These are phyloP conservation scores for Pilasporangium apinafurcum DNA, from an alignment of 352 stramenopile genomes.

Conservation along the genomic window DNA sequence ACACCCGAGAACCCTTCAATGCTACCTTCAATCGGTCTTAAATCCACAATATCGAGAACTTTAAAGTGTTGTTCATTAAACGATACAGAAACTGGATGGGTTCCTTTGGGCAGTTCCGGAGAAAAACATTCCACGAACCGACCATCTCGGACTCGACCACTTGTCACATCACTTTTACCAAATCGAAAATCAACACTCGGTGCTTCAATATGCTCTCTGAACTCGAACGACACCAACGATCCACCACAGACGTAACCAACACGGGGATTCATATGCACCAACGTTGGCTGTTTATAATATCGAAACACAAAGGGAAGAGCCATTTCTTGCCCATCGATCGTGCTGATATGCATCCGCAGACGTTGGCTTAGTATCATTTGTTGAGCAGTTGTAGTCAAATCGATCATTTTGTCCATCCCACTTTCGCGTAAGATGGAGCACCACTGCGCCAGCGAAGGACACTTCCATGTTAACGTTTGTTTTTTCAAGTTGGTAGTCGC, in stretches of 20 bases:
- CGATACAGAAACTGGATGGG: conserved; percentile 40
- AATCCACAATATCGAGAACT: conserved; percentile 4
- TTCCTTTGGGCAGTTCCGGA: conserved; percentile 31
- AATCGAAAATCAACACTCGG: conserved; percentile 62
- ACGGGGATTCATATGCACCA: conserved; percentile 42
- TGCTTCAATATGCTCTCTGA: conserved; percentile 44
- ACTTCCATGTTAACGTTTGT: conserved; percentile 44
- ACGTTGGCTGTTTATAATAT: conserved; percentile 40
- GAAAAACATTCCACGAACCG: conserved; percentile 63
- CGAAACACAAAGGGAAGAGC: conserved; percentile 45
- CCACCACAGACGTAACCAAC: conserved; percentile 60
- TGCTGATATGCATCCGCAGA: conserved; percentile 52
- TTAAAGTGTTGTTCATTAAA: conserved; percentile 73
- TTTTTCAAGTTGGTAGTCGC: conserved; percentile 32
- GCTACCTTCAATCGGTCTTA: neutral
- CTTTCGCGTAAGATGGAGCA: conserved; percentile 1
- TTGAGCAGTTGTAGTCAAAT: too few relatives aligned
- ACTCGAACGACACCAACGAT: conserved; percentile 62
- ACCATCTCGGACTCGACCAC: conserved; percentile 24
- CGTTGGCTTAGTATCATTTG: conserved; percentile 39
- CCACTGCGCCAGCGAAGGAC: conserved; percentile 25
- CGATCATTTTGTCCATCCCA: too few relatives aligned
- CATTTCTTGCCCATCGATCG: conserved; percentile 39
- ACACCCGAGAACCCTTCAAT: neutral
- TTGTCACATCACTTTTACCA: conserved; percentile 19